These are phyloP conservation scores for Coemansia sp. DNA, from an alignment of 192 early-diverging fungal species.

Conservation along the genomic window DNA sequence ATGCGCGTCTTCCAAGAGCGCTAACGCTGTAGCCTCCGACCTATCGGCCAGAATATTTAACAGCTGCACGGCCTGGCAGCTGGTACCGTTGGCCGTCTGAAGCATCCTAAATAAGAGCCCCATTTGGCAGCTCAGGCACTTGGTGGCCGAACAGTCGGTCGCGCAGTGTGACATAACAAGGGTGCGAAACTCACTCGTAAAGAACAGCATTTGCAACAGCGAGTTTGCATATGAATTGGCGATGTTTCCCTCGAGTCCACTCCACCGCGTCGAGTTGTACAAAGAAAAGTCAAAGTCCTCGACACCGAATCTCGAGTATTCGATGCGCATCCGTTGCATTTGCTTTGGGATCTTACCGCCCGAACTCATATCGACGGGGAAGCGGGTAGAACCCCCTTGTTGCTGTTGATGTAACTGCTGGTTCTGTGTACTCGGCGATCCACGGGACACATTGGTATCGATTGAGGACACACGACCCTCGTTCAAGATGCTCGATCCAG, in stretches of 20 bases:
- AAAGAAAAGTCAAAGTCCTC: slow-evolving; percentile 99
- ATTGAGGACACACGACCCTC: not conserved
- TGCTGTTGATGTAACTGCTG: slow-evolving; percentile 11
- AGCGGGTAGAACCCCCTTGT: not conserved
- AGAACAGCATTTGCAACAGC: slow-evolving; percentile 84
- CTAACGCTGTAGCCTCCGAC: slow-evolving; percentile 81
- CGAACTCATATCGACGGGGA: not conserved
- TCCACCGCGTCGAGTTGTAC: slow-evolving; percentile 85
- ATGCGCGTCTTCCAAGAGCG: slow-evolving; percentile 75
- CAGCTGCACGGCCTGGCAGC: slow-evolving; percentile 95
- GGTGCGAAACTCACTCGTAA: slow-evolving; percentile 61
- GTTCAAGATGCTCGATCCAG: not conserved
- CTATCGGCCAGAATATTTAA: slow-evolving; percentile 80
- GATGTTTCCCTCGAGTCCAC: slow-evolving; percentile 92
- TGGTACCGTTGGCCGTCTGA: slow-evolving; percentile 75
- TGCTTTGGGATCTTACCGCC: slow-evolving; percentile 39
- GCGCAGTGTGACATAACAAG: slow-evolving; percentile 75
- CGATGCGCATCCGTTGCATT: slow-evolving; percentile 45
- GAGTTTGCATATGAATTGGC: slow-evolving; percentile 88
- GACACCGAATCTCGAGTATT: slow-evolving; percentile 84
- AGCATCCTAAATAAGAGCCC: slow-evolving; percentile 93
- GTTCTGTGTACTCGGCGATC: not conserved
- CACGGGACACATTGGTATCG: not conserved
- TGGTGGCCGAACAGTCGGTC: slow-evolving; percentile 65
- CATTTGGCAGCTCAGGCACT: slow-evolving; percentile 89